These are phyloP conservation scores for Drechmeria coniospora DNA, from an alignment of 2,329 filamentous ascomycete species.

Conservation along the genomic window DNA sequence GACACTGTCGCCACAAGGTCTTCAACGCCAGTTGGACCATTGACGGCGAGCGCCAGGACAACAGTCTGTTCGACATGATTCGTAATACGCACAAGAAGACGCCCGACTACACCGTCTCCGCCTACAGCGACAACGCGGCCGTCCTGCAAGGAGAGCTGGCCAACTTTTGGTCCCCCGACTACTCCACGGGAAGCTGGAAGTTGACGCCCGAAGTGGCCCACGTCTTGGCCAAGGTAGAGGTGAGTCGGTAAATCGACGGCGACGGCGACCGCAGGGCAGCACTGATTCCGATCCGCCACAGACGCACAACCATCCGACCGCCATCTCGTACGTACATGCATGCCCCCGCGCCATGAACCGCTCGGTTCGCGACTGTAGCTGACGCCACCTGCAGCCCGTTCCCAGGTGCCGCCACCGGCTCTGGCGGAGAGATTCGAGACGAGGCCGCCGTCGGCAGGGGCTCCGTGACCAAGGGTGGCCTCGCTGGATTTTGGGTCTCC, in stretches of 20 bases:
- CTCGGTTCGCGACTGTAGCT: not conserved
- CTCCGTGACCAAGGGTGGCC: conserved; percentile 81
- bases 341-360: not conserved
- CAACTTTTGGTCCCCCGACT: conserved; percentile 69
- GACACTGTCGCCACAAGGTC: conserved; percentile 66
- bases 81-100: conserved; percentile 79
- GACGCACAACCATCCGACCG: conserved; percentile 94
- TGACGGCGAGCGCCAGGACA: conserved; percentile 64
- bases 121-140: conserved; percentile 97
- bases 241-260: conserved; percentile 1
- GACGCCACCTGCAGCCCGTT: conserved; percentile 37
- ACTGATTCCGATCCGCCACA: too few species aligned
- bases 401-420: conserved; percentile 83
- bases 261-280: too few species aligned
- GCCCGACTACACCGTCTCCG: conserved; percentile 74
- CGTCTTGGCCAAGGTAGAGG: conserved; percentile 80
- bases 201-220: conserved; percentile 76
- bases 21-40: conserved; percentile 97
- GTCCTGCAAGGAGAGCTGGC: conserved; percentile 38
- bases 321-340: conserved; percentile 46
- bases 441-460: conserved; percentile 89
- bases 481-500: conserved; percentile 88
- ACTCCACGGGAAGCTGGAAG: conserved; percentile 74
- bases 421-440: conserved; percentile 89
- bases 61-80: conserved; percentile 91